Evolutionary conservation across 495 filamentous ascomycete species (phyloP).

Genomic region (Daldinia decipiens): DNA sequence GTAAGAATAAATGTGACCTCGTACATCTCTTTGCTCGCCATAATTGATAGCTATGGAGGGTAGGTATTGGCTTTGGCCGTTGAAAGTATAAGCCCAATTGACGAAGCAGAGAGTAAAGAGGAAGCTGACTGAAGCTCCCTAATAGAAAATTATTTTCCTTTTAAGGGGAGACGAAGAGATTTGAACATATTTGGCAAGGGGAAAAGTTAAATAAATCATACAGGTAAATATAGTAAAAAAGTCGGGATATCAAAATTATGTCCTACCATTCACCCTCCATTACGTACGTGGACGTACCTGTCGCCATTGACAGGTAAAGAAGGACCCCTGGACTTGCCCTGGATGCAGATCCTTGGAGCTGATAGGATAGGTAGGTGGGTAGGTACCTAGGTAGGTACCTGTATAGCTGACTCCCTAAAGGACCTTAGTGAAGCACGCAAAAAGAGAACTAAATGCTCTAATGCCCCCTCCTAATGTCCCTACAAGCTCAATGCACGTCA

Average conservation of each 20-base stretch:
- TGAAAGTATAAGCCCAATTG: background rate
- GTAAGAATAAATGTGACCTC: background rate
- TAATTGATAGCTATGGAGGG: background rate
- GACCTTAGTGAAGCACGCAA: background rate
- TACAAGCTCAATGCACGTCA: background rate
- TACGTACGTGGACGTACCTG: background rate
- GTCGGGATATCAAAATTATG: background rate
- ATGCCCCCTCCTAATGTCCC: background rate
- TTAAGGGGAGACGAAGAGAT: background rate
- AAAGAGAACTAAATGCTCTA: background rate
- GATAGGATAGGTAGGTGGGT: too few relatives aligned
- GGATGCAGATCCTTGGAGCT: background rate
- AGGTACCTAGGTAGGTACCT: too few relatives aligned
- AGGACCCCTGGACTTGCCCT: background rate
- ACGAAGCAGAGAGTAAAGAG: background rate
- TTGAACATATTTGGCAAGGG: background rate
- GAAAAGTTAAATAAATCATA: background rate
- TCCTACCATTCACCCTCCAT: slow-evolving; percentile 1
- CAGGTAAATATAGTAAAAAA: background rate
- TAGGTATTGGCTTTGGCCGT: background rate
- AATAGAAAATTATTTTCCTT: background rate
- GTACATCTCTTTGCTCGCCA: background rate
- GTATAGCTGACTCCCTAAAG: background rate
- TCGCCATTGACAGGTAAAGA: background rate
- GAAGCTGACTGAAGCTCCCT: background rate